These are phyloP conservation scores for Colletotrichum sp. DNA, from an alignment of 2,329 filamentous ascomycete genomes.

Conservation along the genomic window DNA sequence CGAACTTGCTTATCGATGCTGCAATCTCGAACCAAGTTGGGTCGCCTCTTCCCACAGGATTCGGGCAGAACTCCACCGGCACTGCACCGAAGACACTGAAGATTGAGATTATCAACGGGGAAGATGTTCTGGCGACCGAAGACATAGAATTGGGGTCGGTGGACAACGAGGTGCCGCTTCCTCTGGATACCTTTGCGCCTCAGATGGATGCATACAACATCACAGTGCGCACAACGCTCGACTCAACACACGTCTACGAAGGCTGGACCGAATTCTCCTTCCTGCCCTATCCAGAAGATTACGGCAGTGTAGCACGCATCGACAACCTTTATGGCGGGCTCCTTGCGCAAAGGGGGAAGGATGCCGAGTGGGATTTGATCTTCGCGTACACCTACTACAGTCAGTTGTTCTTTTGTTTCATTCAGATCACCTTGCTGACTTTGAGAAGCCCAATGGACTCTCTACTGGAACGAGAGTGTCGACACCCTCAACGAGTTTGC, in stretches of 20 bases:
- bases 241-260: conserved; percentile 22
- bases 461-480: conserved; percentile 40
- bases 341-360: conserved; percentile 6
- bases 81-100: conserved; percentile 32
- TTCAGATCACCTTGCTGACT: conserved; percentile 21
- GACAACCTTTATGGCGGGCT: conserved; percentile 51
- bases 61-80: conserved; percentile 23
- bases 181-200: conserved; percentile 38
- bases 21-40: conserved; percentile 46
- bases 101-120: conserved; percentile 37
- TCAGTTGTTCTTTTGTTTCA: conserved; percentile 42
- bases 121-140: conserved; percentile 36
- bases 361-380: conserved; percentile 41
- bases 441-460: conserved; percentile 40
- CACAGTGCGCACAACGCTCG: conserved; percentile 32
- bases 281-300: conserved; percentile 44
- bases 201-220: conserved; percentile 41
- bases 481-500: conserved; percentile 37
- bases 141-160: conserved; percentile 38
- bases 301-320: conserved; percentile 48
- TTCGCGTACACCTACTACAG: conserved; percentile 43
- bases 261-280: conserved; percentile 34
- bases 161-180: conserved; percentile 40
- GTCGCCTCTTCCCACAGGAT: conserved; percentile 31
- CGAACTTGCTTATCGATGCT: conserved; percentile 49